A percentile compares a stretch with the other conserved stretches of the same genome.
These are phyloP conservation scores for Acmispon strigosus DNA, from an alignment of 306 rosid genomes.

Conservation along the genomic window DNA sequence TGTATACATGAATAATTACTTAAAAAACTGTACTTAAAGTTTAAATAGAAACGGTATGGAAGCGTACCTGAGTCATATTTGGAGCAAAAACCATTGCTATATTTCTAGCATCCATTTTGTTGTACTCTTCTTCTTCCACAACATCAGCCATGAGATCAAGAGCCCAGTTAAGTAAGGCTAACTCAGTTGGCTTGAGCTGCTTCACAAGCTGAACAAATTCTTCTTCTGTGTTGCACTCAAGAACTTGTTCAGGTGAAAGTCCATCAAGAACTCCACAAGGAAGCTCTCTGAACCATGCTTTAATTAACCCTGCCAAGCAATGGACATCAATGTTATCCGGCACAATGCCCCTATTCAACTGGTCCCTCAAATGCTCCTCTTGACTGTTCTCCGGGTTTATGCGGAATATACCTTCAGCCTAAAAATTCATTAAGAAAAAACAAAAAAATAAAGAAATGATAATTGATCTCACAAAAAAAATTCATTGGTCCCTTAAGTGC, in stretches of 20 bases:
- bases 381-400: slow-evolving; percentile 86
- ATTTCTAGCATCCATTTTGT: slow-evolving; percentile 94
- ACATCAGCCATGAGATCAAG: slow-evolving; percentile 94
- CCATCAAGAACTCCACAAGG: slow-evolving; percentile 94
- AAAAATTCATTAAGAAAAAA: slow-evolving; percentile 12
- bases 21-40: neutral
- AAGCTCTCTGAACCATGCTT: slow-evolving; percentile 99
- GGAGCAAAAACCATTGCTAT: slow-evolving; percentile 99
- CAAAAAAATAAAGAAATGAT: neutral
- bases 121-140: slow-evolving; percentile 80
- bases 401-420: slow-evolving; percentile 93
- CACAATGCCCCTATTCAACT: slow-evolving; percentile 76
- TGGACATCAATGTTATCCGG: slow-evolving; percentile 87
- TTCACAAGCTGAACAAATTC: slow-evolving; percentile 74
- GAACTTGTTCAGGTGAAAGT: slow-evolving; percentile 92
- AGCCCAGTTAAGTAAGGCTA: slow-evolving; percentile 80
- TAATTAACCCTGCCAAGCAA: slow-evolving; percentile 83
- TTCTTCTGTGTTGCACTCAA: slow-evolving; percentile 82
- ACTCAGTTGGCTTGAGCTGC: slow-evolving; percentile 72
- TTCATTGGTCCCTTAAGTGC: neutral
- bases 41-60: neutral
- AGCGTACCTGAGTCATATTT: slow-evolving; percentile 83
- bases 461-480: neutral
- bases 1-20: too few species aligned
- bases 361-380: slow-evolving; percentile 80